phyloP scores from a whole-genome alignment of 192 early-diverging fungal species.

The Kickxella alabastrina region DNA sequence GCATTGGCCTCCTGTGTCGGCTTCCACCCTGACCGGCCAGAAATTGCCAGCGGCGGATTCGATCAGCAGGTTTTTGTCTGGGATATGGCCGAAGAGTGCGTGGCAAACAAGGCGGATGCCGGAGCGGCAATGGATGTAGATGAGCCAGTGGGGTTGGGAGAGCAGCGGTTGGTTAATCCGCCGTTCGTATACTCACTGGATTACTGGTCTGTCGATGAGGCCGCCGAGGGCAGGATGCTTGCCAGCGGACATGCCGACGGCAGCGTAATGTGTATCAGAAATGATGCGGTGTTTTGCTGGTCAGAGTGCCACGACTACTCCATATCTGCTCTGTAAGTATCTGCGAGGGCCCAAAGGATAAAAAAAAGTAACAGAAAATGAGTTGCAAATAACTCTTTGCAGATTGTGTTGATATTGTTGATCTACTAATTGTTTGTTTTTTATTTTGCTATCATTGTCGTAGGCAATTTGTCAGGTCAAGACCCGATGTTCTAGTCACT shows the following conservation, averaged over 20 bases:
- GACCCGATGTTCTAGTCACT: conserved; percentile 28
- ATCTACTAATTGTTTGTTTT: neutral
- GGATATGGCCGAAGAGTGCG: conserved; percentile 34
- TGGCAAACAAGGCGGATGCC: neutral
- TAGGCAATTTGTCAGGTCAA: conserved; percentile 38
- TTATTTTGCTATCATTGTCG: neutral
- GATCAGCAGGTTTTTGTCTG: conserved; percentile 34
- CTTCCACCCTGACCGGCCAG: conserved; percentile 24
- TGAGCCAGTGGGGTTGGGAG: neutral
- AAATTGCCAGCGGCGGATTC: conserved; percentile 37
- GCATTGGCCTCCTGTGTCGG: conserved; percentile 32
- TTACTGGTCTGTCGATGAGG: conserved; percentile 2
- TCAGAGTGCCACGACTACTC: conserved; percentile 33
- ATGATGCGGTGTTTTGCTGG: conserved; percentile 12
- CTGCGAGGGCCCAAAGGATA: no score
- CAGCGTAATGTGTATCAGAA: conserved; percentile 27
- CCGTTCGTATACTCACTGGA: conserved; percentile 46
- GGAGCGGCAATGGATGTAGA: neutral
- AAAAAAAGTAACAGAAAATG: no score
- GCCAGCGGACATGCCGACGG: conserved; percentile 50
- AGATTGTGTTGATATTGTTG: no score
- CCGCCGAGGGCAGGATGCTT: conserved; percentile 5
- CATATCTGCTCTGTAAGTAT: conserved; percentile 41
- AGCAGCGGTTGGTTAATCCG: conserved; percentile 26
- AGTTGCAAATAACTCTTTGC: no score